These are phyloP conservation scores for Arctostaphylos glauca DNA, from an alignment of 148 eudicot species.

Conservation along the genomic window DNA sequence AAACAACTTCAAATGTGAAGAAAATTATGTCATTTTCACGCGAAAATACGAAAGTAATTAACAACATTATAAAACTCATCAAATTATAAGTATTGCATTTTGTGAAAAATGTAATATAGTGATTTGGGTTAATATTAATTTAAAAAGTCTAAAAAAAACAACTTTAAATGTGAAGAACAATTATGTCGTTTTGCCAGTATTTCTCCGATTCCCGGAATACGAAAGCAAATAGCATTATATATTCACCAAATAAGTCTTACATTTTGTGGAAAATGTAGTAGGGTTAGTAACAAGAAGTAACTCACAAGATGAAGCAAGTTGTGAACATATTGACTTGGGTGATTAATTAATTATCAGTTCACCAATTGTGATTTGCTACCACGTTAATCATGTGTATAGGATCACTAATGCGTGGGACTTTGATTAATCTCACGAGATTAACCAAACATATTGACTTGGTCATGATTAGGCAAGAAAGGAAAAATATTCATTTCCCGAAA, in stretches of 20 bases:
- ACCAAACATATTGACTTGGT: background rate
- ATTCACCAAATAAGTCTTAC: background rate
- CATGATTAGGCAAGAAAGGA: background rate
- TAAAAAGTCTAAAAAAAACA: no score
- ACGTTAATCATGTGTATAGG: background rate
- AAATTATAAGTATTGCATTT: no score
- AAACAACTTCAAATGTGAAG: no score
- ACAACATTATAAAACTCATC: no score
- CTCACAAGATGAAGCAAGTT: background rate
- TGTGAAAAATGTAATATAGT: no score
- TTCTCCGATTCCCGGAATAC: background rate
- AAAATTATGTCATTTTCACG: no score
- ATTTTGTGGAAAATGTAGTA: background rate
- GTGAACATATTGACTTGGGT: background rate
- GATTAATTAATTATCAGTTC: background rate
- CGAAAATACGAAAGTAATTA: no score
- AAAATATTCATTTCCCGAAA: no score
- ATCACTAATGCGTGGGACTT: background rate
- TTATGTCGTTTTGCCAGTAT: no score
- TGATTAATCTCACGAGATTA: background rate
- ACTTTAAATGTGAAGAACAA: no score
- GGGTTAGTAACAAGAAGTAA: background rate
- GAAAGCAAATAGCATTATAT: background rate
- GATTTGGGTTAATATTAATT: no score
- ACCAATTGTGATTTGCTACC: background rate